phyloP scores from a whole-genome alignment of 495 filamentous ascomycete genomes.

The Neurospora sp. region DNA sequence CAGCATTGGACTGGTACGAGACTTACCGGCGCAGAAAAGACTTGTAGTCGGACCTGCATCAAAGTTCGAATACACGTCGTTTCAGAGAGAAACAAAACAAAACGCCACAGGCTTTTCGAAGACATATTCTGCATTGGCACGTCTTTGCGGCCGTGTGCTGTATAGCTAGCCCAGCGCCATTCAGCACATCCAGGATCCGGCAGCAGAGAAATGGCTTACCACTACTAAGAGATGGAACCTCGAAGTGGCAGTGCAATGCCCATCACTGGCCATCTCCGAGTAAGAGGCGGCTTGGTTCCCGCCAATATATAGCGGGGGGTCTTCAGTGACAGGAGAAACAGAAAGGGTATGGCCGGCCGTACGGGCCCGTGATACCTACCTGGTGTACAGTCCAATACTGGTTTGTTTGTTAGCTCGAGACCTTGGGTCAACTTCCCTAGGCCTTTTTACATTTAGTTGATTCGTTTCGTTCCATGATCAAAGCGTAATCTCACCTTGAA shows the following conservation, averaged over 20 bases:
- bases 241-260: not conserved
- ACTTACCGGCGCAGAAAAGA: constrained; percentile 9
- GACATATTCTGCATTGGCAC: not conserved
- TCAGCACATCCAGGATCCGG: not conserved
- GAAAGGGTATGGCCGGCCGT: not conserved
- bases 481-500: too few species aligned
- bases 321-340: not conserved
- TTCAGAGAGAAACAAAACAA: not conserved
- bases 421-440: too few species aligned
- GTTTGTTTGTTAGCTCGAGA: too few species aligned
- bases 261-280: not conserved
- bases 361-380: not conserved
- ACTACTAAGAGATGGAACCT: not conserved
- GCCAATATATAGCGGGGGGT: not conserved
- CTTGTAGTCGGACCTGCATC: not conserved
- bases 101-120: not conserved
- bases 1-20: constrained; percentile 18
- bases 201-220: not conserved
- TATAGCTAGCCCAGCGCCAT: not conserved
- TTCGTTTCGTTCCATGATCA: too few species aligned
- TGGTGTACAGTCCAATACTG: too few species aligned
- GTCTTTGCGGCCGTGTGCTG: not conserved
- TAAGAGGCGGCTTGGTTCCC: not conserved
- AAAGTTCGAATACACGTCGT: not conserved
- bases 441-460: too few species aligned